Evolutionary conservation across 331 rosid genomes (phyloP), one percentile per base, ranked within the genome.

Genomic region (Saraca asoca): DNA sequence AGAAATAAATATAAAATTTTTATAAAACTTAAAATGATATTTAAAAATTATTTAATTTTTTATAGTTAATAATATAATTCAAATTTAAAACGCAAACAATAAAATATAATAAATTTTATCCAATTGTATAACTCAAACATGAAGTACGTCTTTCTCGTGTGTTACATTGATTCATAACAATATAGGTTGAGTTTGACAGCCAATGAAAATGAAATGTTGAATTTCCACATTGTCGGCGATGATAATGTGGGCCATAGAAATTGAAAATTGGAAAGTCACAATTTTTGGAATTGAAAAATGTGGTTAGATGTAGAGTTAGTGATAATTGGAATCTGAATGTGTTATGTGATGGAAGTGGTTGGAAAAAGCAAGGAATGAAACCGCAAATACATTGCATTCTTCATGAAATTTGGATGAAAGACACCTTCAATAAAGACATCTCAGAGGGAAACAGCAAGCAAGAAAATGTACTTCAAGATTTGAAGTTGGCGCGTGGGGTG

Each of bases 351-450:
- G 69, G 68, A 62, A 56, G 41, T 41, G 49, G 69, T 39, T 52
- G 71, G 75, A 62, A 24, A 51, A 31, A 65, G 20, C 18, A 62
- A 7, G 29, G 68, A 42, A 50, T 58, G 41, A 60, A 73, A 31
- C 46, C 49, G 76, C 55, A 72, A 68, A 56, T 72, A 13, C 74
- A 44, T 14, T 77, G 82, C 51, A 76, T 64, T 66, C 7, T 24
- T n/a, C 12, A 64, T 31, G n/a, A n/a, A n/a, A n/a, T n/a, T n/a
- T n/a, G n/a, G n/a, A n/a, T n/a, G n/a, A 46, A 72, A 24, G 54
- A 71, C 64, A 61, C 50, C 6, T 53, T 53, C 62, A 74, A 49
- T 45, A 37, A 29, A 53, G 50, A 61, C 66, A 68, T 4, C 60
- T 20, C 31, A 53, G 15, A 14, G 10, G 67, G 33, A 65, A 59